Evolutionary conservation across 352 stramenopile species (phyloP), one percentile per base, ranked within the genome.

Genomic region (Phytophthora sp.): DNA sequence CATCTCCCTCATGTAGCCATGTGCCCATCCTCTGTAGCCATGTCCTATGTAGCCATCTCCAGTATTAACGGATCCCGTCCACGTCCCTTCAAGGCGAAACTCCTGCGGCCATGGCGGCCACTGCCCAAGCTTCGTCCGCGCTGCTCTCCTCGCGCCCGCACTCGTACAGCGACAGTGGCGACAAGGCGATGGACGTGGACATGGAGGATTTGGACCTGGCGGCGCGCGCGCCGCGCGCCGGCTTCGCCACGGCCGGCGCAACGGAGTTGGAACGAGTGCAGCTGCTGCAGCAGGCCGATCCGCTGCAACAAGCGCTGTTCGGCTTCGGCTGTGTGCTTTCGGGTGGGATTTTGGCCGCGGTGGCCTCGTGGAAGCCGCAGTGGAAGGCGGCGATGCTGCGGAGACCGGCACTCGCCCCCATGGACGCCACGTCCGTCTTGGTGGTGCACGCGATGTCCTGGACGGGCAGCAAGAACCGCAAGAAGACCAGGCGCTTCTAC

Each of bases 301-400:
- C 46, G 1, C 48, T 68, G n/a, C 82, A 84, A 42, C 55, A 49
- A 35, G 69, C 63, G n/a, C 52, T 88, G 2, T 87, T 84, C 42
- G 26, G 73, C 17, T 61, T 79, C 21, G 61, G 52, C 5, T 78
- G 82, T 31, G 54, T 77, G 12, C 45, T 78, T 13, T 72, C 79
- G 5, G 68, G 71, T 9, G 82, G 82, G 3, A 56, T 76, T 15
- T 31, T 94, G 21, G 72, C 73, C 1, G 23, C 82, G 32, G 31
- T 84, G 20, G 70, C 64, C 24, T 63, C 79, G 20, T 94, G 82
- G 81, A 55, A 84, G 32, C 84, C 84, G 7, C 74, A 83, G 49
- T 75, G 82, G 49, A 73, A 79, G 55, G 89, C 83, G 48, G 66
- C 70, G 15, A 62, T 92, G 23, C 77, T 84, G 9, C 77, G 81